These are phyloP conservation scores for Zarea fungicola DNA, from an alignment of 2,329 filamentous ascomycete genomes.

Conservation along the genomic window DNA sequence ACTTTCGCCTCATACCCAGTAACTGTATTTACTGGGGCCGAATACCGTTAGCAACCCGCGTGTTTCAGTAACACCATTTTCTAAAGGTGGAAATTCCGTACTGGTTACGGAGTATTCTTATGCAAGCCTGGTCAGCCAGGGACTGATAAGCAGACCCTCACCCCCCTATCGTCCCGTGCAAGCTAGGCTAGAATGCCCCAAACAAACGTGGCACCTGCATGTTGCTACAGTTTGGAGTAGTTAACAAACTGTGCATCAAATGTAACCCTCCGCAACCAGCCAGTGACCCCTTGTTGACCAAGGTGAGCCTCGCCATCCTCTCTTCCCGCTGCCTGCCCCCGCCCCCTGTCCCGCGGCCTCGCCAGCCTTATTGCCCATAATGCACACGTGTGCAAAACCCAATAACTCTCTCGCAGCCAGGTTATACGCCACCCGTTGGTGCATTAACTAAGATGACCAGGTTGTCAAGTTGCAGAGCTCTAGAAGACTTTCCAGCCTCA, in stretches of 20 bases:
- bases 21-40: no score
- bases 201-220: slow-evolving; percentile 6
- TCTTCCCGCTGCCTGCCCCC: not conserved
- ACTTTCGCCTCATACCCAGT: no score
- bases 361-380: not conserved
- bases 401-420: not conserved
- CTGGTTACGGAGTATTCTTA: no score
- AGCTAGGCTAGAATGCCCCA: not conserved
- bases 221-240: no score
- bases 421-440: not conserved
- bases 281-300: not conserved
- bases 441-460: no score
- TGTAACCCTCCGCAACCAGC: slow-evolving; percentile 2
- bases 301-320: not conserved
- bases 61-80: no score
- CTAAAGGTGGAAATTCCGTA: no score
- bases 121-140: not conserved
- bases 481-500: no score
- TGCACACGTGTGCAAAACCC: not conserved
- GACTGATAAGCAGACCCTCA: not conserved
- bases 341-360: not conserved
- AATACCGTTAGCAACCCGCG: no score
- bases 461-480: not conserved
- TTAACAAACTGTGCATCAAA: slow-evolving; percentile 6
- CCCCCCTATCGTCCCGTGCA: not conserved